These are phyloP conservation scores for Ceratobasidium sp. DNA, from an alignment of 1,284 basidiomycete species.

Conservation along the genomic window DNA sequence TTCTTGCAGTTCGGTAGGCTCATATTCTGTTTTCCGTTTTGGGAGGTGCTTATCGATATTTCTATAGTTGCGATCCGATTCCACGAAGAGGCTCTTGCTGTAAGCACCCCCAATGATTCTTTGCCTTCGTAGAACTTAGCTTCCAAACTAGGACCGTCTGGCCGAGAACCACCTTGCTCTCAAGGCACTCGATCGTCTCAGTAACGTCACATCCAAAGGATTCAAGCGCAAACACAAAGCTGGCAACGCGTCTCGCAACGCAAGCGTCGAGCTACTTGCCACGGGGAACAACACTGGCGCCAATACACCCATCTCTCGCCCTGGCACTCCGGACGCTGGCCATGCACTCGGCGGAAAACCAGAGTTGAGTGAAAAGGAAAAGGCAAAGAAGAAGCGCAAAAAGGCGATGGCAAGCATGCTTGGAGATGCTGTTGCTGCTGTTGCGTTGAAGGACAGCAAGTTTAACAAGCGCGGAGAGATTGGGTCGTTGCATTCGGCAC, in stretches of 20 bases:
- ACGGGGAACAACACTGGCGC: constrained; percentile 1
- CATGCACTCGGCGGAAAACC: constrained; percentile 1
- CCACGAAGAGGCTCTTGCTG: constrained; percentile 75
- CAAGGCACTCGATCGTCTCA: constrained; percentile 72
- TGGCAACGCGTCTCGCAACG: constrained; percentile 27
- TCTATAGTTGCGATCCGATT: constrained; percentile 75
- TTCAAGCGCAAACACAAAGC: constrained; percentile 41
- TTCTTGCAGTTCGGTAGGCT: constrained; percentile 69
- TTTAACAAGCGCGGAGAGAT: constrained; percentile 69
- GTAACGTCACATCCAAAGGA: constrained; percentile 39
- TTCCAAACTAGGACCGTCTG: constrained; percentile 65
- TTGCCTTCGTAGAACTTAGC: constrained; percentile 4
- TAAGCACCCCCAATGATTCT: constrained; percentile 26
- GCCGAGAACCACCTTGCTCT: constrained; percentile 76
- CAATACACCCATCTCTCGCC: constrained; percentile 45
- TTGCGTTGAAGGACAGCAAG: constrained; percentile 74
- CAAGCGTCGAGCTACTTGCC: constrained; percentile 41
- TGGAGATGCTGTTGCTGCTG: constrained; percentile 72
- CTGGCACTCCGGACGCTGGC: constrained; percentile 46
- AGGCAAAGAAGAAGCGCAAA: constrained; percentile 58
- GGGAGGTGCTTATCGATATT: background rate
- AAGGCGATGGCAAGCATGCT: constrained; percentile 73
- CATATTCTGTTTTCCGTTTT: background rate
- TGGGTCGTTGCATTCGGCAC: constrained; percentile 74
- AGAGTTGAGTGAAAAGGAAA: constrained; percentile 37